Base-by-base conservation (phyloP, 345 rosid genomes). In the Stellera chamaejasme region DNA sequence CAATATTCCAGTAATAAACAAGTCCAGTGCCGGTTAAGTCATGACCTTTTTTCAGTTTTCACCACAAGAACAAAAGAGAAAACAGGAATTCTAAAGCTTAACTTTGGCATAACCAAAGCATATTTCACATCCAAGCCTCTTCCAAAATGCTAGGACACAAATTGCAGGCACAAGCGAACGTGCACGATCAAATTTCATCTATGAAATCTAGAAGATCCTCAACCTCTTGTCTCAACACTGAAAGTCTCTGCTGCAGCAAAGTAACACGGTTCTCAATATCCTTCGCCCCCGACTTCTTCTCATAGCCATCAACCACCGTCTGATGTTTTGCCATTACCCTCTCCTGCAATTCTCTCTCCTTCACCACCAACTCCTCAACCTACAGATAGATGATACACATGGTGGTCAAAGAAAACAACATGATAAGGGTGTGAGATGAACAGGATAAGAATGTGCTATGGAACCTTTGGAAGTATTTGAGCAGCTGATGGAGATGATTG, bases 291-390 rank as follows among this genome's bases (percentile, higher is more conserved):
- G 80, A 71, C 72, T 86, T 86, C 75, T 79, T 83, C 70, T 83
- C 95, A 3, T 79, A 75, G 54, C 82, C 75, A 39, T 82, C 90
- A 23, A 89, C 97, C 60, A 87, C 82, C 13, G 81, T 75, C 1
- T 91, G 62, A 72, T 76, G 81, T 56, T 79, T 72, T 14, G 60
- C 66, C 75, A 79, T 76, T 70, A 83, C 65, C 75, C 76, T 87
- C 69, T 89, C 97, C 73, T 87, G 88, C 72, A 93, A 73, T 54
- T 90, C 99, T 67, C 66, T 83, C 77, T 87, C 97, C 79, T 83
- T 93, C 6, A 64, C 75, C 66, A 82, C 78, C 62, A 93, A 78
- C 69, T 87, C 92, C 71, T 81, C 97, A 13, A 93, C 90, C 99
- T 90, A 57, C n/a, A 43, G n/a, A 27, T 43, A 67, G 6, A 51